Evolutionary conservation across 257 asterid species (phyloP).

Genomic region (Schizonepeta tenuifolia): DNA sequence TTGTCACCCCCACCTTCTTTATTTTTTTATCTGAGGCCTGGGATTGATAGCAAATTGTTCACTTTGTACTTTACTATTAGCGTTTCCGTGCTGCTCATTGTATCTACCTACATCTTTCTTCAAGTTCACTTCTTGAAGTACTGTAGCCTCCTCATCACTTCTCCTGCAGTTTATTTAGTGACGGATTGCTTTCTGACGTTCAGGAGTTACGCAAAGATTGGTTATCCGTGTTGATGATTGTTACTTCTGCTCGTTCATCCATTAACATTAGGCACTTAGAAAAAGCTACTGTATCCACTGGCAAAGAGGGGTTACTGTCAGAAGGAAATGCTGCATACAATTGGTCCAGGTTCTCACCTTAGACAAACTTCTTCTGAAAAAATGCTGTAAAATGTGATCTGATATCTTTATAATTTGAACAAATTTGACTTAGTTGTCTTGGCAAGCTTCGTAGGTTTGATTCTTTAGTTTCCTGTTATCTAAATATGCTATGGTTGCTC

Average conservation of each 20-base stretch:
- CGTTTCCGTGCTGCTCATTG: constrained; percentile 18
- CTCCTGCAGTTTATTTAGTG: constrained; percentile 18
- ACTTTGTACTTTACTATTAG: constrained; percentile 15
- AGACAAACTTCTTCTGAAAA: constrained; percentile 25
- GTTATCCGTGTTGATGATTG: constrained; percentile 91
- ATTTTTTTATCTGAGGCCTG: not conserved
- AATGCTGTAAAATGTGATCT: constrained; percentile 15
- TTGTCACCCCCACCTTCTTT: not conserved
- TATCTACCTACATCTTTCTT: constrained; percentile 26
- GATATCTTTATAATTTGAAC: constrained; percentile 17
- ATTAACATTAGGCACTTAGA: constrained; percentile 96
- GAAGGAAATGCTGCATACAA: constrained; percentile 98
- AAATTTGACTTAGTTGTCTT: not conserved
- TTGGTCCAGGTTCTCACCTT: constrained; percentile 84
- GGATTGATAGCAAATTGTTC: constrained; percentile 1
- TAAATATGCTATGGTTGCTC: constrained; percentile 5
- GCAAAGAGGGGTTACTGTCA: constrained; percentile 93
- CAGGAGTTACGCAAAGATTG: constrained; percentile 96
- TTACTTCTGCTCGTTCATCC: constrained; percentile 97
- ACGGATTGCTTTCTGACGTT: constrained; percentile 27
- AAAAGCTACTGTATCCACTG: constrained; percentile 97
- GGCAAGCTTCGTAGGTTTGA: constrained; percentile 13
- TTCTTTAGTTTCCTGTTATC: constrained; percentile 20
- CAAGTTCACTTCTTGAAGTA: constrained; percentile 15
- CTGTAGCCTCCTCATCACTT: constrained; percentile 31